Base-by-base conservation (phyloP, 495 filamentous ascomycete species). In the Hyaloscypha bicolor region DNA sequence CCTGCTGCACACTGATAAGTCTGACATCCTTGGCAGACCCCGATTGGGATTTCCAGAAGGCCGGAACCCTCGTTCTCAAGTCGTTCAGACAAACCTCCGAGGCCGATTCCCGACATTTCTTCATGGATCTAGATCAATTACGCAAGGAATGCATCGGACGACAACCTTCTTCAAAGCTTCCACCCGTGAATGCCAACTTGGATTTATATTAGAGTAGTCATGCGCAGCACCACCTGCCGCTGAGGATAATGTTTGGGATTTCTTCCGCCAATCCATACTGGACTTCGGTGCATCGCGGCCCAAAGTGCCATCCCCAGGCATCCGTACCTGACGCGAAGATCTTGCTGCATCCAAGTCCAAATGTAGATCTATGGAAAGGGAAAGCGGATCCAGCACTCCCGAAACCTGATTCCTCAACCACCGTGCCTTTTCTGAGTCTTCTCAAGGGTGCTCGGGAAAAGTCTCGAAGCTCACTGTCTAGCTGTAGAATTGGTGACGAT, bases 41-140 rank as follows among this genome's bases (percentile, higher is more conserved):
- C 65, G 42, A 71, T 66, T 71, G 57, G 58, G 51, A 59, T 52
- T 71, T 65, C 65, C 58, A 71, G 65, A 71, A 70, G 32, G 59
- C 37, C 68, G 42, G 63, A 48, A 19, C 21, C 30, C 14, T 29
- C 19, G 55, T 31, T 32, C 35, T 42, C 29, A 9, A 61, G 19
- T 33, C 25, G 48, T 22, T 33, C 59, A 19, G 56, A 29, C 29
- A 52, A 31, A 2, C 11, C 39, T 63, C 61, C 45, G 61, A 45
- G 35, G 35, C 35, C 12, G 8, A 48, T 48, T 48, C 42, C 42
- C 42, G 42, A 48, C 42, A 48, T 48, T 33, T 33, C 29, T 33
- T 9, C 32, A 16, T 29, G 25, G 56, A 21, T 51, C 39, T 12
- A 9, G 29, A 6, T 60, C 63, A 66, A 66, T 63, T 64, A 39